Base-by-base conservation (phyloP, 495 filamentous ascomycete species). In the Patellaria atrata region DNA sequence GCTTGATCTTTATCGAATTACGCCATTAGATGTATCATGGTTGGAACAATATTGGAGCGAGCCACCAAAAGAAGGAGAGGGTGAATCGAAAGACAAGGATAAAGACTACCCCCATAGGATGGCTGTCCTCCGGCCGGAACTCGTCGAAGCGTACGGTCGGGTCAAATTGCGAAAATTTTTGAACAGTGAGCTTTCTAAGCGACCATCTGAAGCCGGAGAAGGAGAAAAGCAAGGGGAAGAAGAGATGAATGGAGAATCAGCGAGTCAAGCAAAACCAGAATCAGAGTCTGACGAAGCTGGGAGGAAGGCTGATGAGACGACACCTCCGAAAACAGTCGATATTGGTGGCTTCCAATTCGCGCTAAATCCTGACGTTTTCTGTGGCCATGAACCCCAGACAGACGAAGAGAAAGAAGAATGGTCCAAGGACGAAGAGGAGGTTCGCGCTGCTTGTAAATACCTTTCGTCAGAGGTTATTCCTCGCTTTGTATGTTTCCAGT, bases 291-390 rank as follows among this genome's bases (percentile, higher is more conserved):
- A 53, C 13, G 45, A 53, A 13, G 24, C 37, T n/a, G 30, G 51
- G 8, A 51, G 48, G 28, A 21, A 43, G 16, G 33, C 48, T 20
- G 51, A 47, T 22, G 17, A 45, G 28, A 53, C 52, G 35, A 43
- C 45, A 15, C 43, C 39, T 9, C 56, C 59, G 29, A 64, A 71
- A 47, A 73, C 62, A 9, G 65, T 94, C 37, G 84, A 94, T 44
- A 77, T 89, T 40, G 82, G 82, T 23, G 69, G 73, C 44, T 97
- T 97, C 65, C 60, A 77, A 17, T 80, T 94, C 37, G 61, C 81
- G 18, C 68, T 99, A 18, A 99, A 99, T 62, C 87, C 91, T 16
- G 91, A 99, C 54, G 84, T 82, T 32, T 94, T 82, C 65, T 86
- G 80, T 55, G 87, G 84, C 38, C 91, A 99, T 57, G 62, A 70